phyloP scores from a whole-genome alignment of 169 alveolate species.

The Plasmodium knowlesi region DNA sequence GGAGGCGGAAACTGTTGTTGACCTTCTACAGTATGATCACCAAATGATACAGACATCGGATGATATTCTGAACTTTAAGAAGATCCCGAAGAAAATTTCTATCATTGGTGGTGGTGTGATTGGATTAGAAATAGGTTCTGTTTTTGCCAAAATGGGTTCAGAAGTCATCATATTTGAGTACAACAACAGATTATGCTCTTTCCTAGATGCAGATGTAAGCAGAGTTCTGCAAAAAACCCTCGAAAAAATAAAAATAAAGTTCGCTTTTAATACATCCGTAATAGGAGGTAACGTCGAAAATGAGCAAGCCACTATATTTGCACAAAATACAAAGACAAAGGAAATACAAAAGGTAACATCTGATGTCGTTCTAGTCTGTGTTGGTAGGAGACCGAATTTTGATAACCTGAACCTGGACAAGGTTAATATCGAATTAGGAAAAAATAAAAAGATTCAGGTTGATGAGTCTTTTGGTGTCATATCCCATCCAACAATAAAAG shows the following conservation, averaged over 20 bases:
- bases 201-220: constrained; percentile 88
- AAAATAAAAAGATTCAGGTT: constrained; percentile 88
- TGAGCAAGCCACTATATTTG: constrained; percentile 77
- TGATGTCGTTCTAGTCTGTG: constrained; percentile 93
- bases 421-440: constrained; percentile 88
- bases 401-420: constrained; percentile 92
- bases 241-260: constrained; percentile 83
- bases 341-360: constrained; percentile 79
- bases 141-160: constrained; percentile 94
- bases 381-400: constrained; percentile 97
- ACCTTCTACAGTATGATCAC: constrained; percentile 83
- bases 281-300: constrained; percentile 79
- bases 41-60: constrained; percentile 78
- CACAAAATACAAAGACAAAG: constrained; percentile 89
- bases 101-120: constrained; percentile 99
- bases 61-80: constrained; percentile 78
- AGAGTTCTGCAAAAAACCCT: constrained; percentile 88
- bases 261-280: constrained; percentile 82
- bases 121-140: constrained; percentile 98
- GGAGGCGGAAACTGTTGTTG: constrained; percentile 86
- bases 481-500: constrained; percentile 89
- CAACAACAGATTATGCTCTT: constrained; percentile 82
- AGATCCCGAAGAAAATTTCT: constrained; percentile 92
- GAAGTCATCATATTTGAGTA: constrained; percentile 84
- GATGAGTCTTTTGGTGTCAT: constrained; percentile 84